phyloP scores from a whole-genome alignment of 2,329 filamentous ascomycete species.

The Aureobasidium uvarum region DNA sequence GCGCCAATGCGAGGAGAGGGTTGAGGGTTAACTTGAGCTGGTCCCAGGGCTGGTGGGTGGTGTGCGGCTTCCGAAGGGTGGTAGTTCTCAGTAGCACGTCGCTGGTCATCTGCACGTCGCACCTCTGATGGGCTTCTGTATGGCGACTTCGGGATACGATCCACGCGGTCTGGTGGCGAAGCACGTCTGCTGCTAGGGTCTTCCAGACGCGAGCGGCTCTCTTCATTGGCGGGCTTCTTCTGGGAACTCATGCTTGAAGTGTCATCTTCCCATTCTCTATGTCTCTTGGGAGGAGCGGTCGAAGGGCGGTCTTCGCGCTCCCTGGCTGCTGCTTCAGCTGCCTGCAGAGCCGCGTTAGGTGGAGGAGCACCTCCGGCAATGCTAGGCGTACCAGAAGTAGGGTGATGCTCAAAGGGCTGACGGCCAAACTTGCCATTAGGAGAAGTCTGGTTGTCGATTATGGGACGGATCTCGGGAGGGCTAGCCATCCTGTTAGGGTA shows the following conservation, averaged over 20 bases:
- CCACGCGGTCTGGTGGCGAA: constrained; percentile 42
- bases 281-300: constrained; percentile 74
- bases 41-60: constrained; percentile 65
- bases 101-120: constrained; percentile 61
- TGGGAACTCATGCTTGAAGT: constrained; percentile 48
- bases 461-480: constrained; percentile 76
- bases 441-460: constrained; percentile 84
- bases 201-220: constrained; percentile 80
- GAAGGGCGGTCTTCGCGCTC: constrained; percentile 71
- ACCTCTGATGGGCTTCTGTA: constrained; percentile 74
- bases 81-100: constrained; percentile 73
- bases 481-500: constrained; percentile 69
- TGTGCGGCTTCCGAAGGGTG: constrained; percentile 92
- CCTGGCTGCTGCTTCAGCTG: constrained; percentile 66
- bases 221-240: constrained; percentile 88
- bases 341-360: constrained; percentile 60
- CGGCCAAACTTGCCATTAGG: constrained; percentile 83
- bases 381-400: constrained; percentile 58
- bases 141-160: constrained; percentile 59
- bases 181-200: constrained; percentile 74
- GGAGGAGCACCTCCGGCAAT: constrained; percentile 70
- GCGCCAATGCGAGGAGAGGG: constrained; percentile 56
- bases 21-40: constrained; percentile 47
- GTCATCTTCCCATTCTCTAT: constrained; percentile 91
- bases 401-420: constrained; percentile 74